These are phyloP conservation scores for Paradendryphiella salina DNA, from an alignment of 2,329 filamentous ascomycete species.

Conservation along the genomic window DNA sequence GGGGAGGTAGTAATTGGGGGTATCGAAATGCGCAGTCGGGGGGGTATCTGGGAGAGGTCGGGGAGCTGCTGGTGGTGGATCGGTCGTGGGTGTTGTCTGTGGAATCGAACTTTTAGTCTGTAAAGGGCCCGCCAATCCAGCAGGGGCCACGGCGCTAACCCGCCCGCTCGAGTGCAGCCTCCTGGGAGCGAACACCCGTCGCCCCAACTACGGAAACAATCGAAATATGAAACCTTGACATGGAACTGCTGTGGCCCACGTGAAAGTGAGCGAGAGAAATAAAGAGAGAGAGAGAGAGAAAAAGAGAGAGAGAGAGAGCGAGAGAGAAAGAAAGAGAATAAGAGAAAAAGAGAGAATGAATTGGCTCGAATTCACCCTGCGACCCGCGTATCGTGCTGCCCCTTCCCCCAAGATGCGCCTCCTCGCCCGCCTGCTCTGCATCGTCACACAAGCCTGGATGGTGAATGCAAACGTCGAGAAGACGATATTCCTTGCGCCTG, in stretches of 20 bases:
- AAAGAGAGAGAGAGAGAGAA: neutral
- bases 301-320: too few species aligned
- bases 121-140: conserved; percentile 5
- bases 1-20: conserved; percentile 35
- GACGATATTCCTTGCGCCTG: conserved; percentile 78
- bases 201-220: conserved; percentile 1
- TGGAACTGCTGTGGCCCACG: conserved; percentile 20
- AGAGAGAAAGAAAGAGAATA: neutral
- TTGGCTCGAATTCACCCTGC: neutral
- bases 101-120: conserved; percentile 20
- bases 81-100: conserved; percentile 23
- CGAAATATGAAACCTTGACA: neutral
- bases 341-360: conserved; percentile 2
- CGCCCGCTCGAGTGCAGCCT: conserved; percentile 9
- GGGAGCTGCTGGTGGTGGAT: conserved; percentile 25
- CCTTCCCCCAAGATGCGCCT: conserved; percentile 40
- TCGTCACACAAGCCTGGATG: conserved; percentile 40
- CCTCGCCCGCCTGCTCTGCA: conserved; percentile 36
- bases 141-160: conserved; percentile 16
- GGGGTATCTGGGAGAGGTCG: conserved; percentile 24
- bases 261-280: neutral
- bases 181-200: too few species aligned
- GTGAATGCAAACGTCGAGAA: conserved; percentile 82
- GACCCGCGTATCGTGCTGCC: conserved; percentile 7
- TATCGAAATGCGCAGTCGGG: conserved; percentile 38